Base-by-base conservation (phyloP, 2,329 filamentous ascomycete genomes). In the Bipolaris sorokiniana region DNA sequence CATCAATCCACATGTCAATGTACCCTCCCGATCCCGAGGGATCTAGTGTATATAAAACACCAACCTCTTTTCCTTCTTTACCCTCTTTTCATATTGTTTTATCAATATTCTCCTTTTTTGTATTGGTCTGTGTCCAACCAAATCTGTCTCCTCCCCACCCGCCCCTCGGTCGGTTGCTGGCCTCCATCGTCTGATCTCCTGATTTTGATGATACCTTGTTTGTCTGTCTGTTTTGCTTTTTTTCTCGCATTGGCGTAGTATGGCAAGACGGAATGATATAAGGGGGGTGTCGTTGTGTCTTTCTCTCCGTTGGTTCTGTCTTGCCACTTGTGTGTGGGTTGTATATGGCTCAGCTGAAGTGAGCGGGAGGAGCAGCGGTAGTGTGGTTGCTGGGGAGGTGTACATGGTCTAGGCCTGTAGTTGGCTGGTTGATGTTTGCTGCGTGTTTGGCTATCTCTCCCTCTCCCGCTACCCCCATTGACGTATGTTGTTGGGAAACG, bases 61-160 rank as follows among this genome's bases (percentile, higher is more conserved):
- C 45, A 44, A 15, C 45, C 31, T 37, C 36, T 45, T 45, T 40
- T n/a, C 33, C 36, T 51, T 51, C 49, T 51, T 5, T 28, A 53
- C 53, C 20, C 37, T 38, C 31, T 23, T 59, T 51, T 55, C 50
- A 34, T 53, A 34, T 47, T 38, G 34, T 37, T 46, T 51, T 42
- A 26, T 33, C 37, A 41, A 44, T 54, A 49, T 26, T 31, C 33
- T 26, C 23, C 33, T 22, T 28, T 48, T 48, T 34, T 44, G n/a
- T 44, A 10, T 50, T 58, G 58, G 54, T 53, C 44, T 49, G 53
- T 53, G 38, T 51, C 47, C 41, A 44, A 51, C 36, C 37, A 48
- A 36, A 9, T 34, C 38, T 34, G 15, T 18, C 42, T 31, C 9
- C 9, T n/a, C 23, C 34, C 34, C 15, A 40, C 18, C 42, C 22